Base-by-base conservation (phyloP, 2,329 filamentous ascomycete species). In the Colletotrichum ledebouriae region DNA sequence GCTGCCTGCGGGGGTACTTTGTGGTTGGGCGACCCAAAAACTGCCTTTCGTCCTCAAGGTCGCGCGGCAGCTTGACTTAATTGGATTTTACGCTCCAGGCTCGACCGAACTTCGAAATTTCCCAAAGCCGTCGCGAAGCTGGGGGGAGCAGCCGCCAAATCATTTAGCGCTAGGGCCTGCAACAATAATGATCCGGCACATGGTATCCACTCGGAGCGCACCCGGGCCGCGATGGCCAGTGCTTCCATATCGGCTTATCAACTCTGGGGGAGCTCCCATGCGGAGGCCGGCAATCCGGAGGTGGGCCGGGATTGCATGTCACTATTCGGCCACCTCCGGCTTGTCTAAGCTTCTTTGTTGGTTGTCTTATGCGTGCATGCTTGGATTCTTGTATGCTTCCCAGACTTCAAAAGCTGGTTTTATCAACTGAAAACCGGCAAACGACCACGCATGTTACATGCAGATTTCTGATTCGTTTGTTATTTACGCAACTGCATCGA, bases 71-170 rank as follows among this genome's bases (percentile, higher is more conserved):
- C 66, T 69, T 66, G 49, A 22, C 34, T 49, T 46, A 50, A 69
- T 60, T 60, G 57, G 59, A 53, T 58, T 58, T 58, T 42, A 46
- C 34, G 52, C 62, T 46, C 42, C 63, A 56, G 63, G 63, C 67
- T 69, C 50, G 46, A 62, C 66, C 62, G 52, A 69, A 63, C 78
- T 77, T 77, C 76, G 79, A 81, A 82, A 81, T 78, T 79, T 78
- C 76, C 72, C 69, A 73, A 75, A 76, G 73, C 65, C 70, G 60
- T 73, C 69, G 73, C 72, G 75, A 78, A 76, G 75, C 80, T 78
- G 80, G 81, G 80, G 77, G 71, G 67, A 76, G 71, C 72, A 55
- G 78, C 74, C 76, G 72, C 79, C 80, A 81, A 83, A 77, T 76
- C 79, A 76, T 79, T 74, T 71, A 65, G 70, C 80, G 80, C 81